A percentile compares a stretch with the other conserved stretches of the same genome.
Conservation (phyloP, 805 yeast genomes). For the Candida tibetensis region DNA sequence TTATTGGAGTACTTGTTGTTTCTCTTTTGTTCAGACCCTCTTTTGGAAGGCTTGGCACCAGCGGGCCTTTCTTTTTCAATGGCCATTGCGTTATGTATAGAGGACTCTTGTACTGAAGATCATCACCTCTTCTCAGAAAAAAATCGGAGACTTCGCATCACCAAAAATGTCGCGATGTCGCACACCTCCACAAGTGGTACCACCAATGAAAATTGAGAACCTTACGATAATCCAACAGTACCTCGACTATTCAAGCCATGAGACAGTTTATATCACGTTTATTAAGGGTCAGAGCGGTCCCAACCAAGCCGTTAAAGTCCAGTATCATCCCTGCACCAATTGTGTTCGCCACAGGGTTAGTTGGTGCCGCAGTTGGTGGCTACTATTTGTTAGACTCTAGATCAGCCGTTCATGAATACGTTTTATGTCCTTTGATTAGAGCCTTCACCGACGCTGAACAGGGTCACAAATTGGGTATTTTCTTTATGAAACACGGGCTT, state of each 20-base stretch:
- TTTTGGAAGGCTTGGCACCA: no score
- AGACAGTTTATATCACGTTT: neutral
- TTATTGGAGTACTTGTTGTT: conserved; percentile 48
- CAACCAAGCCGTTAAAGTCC: conserved; percentile 7
- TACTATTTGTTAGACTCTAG: conserved; percentile 71
- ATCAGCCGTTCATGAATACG: conserved; percentile 77
- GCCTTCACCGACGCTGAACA: conserved; percentile 74
- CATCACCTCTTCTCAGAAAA: neutral
- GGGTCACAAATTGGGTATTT: conserved; percentile 77
- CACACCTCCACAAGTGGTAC: no score
- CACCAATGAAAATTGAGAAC: no score
- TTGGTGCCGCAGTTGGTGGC: conserved; percentile 39
- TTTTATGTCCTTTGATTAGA: conserved; percentile 75
- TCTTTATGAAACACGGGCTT: conserved; percentile 64
- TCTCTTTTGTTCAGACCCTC: no score
- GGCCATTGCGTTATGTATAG: neutral
- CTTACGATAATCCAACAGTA: no score
- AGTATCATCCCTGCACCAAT: conserved; percentile 22
- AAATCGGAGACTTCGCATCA: neutral
- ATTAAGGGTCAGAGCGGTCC: neutral
- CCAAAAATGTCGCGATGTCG: neutral
- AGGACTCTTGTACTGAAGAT: no score
- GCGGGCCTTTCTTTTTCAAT: neutral
- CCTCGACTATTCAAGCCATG: no score
- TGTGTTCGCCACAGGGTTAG: conserved; percentile 14